Evolutionary conservation across 2,329 filamentous ascomycete species (phyloP).

Genomic region (Thermoascus crustaceus): DNA sequence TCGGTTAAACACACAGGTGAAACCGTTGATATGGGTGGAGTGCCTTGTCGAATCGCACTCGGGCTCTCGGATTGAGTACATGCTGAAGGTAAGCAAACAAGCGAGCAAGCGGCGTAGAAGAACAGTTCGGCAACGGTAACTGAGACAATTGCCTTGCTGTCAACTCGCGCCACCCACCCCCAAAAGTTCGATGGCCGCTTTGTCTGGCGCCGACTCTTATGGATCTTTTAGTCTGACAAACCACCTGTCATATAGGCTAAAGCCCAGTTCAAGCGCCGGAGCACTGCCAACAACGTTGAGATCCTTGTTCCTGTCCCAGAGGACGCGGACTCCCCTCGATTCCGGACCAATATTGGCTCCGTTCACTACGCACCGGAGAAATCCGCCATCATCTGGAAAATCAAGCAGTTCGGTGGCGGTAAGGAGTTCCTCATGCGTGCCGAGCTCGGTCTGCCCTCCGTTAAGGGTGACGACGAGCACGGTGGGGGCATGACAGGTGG

Average conservation of each 20-base stretch:
- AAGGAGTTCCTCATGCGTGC: conserved; percentile 99
- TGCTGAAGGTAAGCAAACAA: conserved; percentile 64
- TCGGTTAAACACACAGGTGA: conserved; percentile 95
- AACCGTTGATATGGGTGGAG: conserved; percentile 97
- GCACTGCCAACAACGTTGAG: conserved; percentile 97
- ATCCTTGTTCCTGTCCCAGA: conserved; percentile 96
- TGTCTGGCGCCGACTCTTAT: not conserved
- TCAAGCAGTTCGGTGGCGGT: conserved; percentile 97
- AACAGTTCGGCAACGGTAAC: too few relatives aligned
- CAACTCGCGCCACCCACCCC: not conserved
- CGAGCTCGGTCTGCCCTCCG: conserved; percentile 86
- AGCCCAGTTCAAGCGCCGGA: conserved; percentile 95
- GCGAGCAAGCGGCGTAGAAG: too few relatives aligned
- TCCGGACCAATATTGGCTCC: conserved; percentile 93
- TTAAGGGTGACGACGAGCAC: conserved; percentile 89
- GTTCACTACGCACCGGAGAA: conserved; percentile 98
- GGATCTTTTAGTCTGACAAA: conserved; percentile 4
- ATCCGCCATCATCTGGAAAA: conserved; percentile 98
- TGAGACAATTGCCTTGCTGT: too few relatives aligned
- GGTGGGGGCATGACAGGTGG: conserved; percentile 97
- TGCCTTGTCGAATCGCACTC: conserved; percentile 95
- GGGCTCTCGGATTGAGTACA: conserved; percentile 93
- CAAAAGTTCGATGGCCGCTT: not conserved
- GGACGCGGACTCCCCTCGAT: conserved; percentile 90
- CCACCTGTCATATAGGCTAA: conserved; percentile 50